Evolutionary conservation across 1,284 basidiomycete genomes (phyloP).

Genomic region (Cutaneotrichosporon mucoides): DNA sequence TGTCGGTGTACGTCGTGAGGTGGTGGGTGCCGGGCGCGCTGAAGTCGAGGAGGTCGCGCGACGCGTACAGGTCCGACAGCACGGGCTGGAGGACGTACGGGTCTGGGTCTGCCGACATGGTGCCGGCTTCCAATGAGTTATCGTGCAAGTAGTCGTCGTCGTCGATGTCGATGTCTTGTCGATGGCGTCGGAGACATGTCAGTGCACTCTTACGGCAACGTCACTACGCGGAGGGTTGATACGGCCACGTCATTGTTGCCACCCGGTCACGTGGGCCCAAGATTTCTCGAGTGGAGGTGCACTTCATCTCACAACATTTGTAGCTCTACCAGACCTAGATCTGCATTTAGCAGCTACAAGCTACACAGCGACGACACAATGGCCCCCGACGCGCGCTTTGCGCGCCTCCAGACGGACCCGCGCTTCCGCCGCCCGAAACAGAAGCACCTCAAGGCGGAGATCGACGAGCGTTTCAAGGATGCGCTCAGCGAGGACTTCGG

Average conservation of each 20-base stretch:
- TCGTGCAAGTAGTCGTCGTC: neutral
- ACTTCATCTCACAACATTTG: neutral
- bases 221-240: slow-evolving; percentile 6
- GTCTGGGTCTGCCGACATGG: slow-evolving; percentile 8
- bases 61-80: slow-evolving; percentile 36
- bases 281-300: slow-evolving; percentile 3
- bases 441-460: slow-evolving; percentile 73
- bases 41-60: slow-evolving; percentile 43
- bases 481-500: slow-evolving; percentile 58
- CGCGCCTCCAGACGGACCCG: slow-evolving; percentile 82
- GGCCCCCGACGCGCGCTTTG: slow-evolving; percentile 69
- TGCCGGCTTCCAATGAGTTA: neutral
- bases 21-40: slow-evolving; percentile 14
- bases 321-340: too few relatives aligned
- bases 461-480: slow-evolving; percentile 91
- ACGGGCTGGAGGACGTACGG: slow-evolving; percentile 42
- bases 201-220: slow-evolving; percentile 2
- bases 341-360: too few relatives aligned
- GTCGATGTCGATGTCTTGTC: neutral
- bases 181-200: neutral
- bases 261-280: slow-evolving; percentile 4
- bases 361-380: neutral
- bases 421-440: slow-evolving; percentile 82
- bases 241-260: slow-evolving; percentile 5
- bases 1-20: neutral